These are phyloP conservation scores for Aspergillus bombycis DNA, from an alignment of 2,329 filamentous ascomycete genomes.

Conservation along the genomic window DNA sequence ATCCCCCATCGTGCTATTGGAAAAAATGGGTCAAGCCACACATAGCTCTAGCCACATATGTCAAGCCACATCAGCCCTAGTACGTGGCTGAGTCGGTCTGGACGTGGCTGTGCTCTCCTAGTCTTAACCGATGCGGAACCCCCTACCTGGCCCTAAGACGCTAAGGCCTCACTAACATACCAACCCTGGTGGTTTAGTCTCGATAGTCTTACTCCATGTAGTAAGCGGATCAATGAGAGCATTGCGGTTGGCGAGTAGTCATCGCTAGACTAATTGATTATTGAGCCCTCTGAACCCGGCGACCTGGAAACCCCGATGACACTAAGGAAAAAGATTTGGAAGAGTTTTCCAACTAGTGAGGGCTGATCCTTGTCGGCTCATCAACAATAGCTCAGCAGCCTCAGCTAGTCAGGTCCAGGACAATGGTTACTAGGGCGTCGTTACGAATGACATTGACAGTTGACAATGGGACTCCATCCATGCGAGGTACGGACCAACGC, in stretches of 20 bases:
- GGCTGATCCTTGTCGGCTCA: conserved; percentile 11
- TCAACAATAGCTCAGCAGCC: conserved; percentile 6
- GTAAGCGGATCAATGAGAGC: conserved; percentile 2
- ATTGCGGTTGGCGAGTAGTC: not conserved
- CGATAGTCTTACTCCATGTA: not conserved
- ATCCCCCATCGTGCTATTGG: conserved; percentile 7
- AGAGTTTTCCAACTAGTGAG: conserved; percentile 12
- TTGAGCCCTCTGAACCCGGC: conserved; percentile 6
- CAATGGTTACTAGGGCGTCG: not conserved
- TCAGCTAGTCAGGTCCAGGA: conserved; percentile 7
- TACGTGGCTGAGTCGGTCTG: conserved; percentile 12
- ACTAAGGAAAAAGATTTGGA: conserved; percentile 20
- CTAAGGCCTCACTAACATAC: not conserved
- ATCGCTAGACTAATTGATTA: not conserved
- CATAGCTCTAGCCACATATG: conserved; percentile 21
- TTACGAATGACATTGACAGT: conserved; percentile 5
- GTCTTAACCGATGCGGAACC: not conserved
- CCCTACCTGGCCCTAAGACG: not conserved
- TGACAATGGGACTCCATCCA: not conserved
- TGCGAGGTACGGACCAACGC: not conserved
- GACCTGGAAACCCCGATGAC: conserved; percentile 14
- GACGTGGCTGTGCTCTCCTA: conserved; percentile 20
- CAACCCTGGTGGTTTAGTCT: not conserved
- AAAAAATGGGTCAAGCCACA: conserved; percentile 23
- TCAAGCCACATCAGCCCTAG: conserved; percentile 12